Evolutionary conservation across 805 yeast species (phyloP).

Genomic region (Hanseniaspora jakobsenii): DNA sequence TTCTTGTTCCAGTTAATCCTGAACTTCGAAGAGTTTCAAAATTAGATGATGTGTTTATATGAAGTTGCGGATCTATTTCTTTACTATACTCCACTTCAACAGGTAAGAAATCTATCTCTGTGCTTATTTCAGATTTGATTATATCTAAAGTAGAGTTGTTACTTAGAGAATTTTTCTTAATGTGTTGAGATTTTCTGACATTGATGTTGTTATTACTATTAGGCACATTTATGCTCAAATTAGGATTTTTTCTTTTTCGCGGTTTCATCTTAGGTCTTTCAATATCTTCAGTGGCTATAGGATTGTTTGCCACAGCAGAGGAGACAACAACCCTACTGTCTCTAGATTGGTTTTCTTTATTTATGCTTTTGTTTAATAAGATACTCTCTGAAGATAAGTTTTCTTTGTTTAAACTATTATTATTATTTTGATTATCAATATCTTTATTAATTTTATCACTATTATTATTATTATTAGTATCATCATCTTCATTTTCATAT

Average conservation of each 20-base stretch:
- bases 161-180: neutral
- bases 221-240: constrained; percentile 9
- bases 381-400: too few relatives aligned
- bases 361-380: too few relatives aligned
- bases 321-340: too few relatives aligned
- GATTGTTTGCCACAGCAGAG: too few relatives aligned
- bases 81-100: constrained; percentile 30
- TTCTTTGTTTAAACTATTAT: too few relatives aligned
- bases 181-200: neutral
- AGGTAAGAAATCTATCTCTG: constrained; percentile 59
- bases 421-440: too few relatives aligned
- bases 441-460: neutral
- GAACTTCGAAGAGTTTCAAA: too few relatives aligned
- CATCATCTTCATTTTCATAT: neutral
- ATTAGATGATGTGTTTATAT: constrained; percentile 13
- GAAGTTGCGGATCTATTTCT: neutral
- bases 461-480: neutral
- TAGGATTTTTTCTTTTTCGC: neutral
- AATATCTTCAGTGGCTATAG: too few relatives aligned
- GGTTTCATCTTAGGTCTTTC: too few relatives aligned
- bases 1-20: too few relatives aligned
- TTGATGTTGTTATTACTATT: constrained; percentile 18
- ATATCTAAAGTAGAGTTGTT: neutral
- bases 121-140: constrained; percentile 35
- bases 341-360: too few relatives aligned